Conservation (phyloP, 169 alveolate species). For the Plasmodium inui region DNA sequence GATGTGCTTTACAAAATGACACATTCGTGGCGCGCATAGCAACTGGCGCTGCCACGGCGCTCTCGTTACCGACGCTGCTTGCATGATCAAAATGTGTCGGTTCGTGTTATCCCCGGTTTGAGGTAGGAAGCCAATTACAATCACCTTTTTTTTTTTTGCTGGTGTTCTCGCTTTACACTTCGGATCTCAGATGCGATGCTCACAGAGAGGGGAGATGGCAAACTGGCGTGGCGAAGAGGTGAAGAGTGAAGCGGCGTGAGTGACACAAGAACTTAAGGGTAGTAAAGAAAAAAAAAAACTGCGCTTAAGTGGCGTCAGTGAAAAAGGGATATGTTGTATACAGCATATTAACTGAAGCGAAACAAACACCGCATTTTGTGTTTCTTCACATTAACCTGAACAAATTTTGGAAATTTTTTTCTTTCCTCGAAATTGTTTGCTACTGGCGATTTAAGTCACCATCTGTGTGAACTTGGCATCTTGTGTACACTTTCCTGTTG, state of each 20-base stretch:
- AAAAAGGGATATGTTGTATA: neutral
- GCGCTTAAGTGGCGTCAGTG: neutral
- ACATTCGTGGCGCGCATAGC: neutral
- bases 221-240: neutral
- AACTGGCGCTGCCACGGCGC: neutral
- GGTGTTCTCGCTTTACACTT: neutral
- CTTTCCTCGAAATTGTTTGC: neutral
- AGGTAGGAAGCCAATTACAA: neutral
- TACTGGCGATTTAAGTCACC: neutral
- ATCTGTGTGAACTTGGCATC: neutral
- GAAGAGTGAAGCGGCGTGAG: neutral
- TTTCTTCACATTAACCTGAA: neutral
- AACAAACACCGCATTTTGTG: neutral
- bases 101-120: neutral
- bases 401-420: neutral
- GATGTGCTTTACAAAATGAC: neutral
- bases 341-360: neutral
- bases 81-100: neutral
- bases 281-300: neutral
- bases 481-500: neutral
- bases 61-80: no score
- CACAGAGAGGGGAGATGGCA: neutral
- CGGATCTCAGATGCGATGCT: neutral
- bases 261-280: neutral
- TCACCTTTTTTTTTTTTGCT: neutral